phyloP scores from a whole-genome alignment of 2,329 filamentous ascomycete species.

The Endoconidiophora polonica region DNA sequence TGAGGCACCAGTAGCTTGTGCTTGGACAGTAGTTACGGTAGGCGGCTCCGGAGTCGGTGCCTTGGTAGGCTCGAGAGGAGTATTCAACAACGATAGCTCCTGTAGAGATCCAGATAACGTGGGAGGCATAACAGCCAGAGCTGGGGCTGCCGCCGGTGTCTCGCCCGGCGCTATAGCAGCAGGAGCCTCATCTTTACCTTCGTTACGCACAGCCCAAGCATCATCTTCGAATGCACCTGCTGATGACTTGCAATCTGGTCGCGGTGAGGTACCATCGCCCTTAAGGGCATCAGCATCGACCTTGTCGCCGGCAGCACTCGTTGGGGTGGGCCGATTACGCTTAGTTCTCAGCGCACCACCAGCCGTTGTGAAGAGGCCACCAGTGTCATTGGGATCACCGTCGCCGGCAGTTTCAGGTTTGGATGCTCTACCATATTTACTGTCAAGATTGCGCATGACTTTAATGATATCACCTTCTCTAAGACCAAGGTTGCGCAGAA shows the following conservation, averaged over 20 bases:
- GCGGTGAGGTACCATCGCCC: slow-evolving; percentile 22
- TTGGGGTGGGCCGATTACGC: slow-evolving; percentile 74
- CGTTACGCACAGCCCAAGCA: slow-evolving; percentile 82
- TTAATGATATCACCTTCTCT: slow-evolving; percentile 94
- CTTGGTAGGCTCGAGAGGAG: slow-evolving; percentile 36
- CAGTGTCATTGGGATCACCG: slow-evolving; percentile 36
- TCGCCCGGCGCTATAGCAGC: not conserved
- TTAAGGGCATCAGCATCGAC: slow-evolving; percentile 77
- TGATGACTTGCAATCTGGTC: slow-evolving; percentile 16
- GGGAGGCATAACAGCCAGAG: slow-evolving; percentile 18
- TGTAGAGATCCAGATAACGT: slow-evolving; percentile 45
- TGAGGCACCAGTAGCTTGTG: slow-evolving; percentile 35
- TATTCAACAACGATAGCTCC: slow-evolving; percentile 36
- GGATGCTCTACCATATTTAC: slow-evolving; percentile 50
- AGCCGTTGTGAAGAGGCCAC: slow-evolving; percentile 77
- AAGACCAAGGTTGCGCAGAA: slow-evolving; percentile 75
- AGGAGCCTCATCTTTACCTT: not conserved
- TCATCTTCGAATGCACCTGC: slow-evolving; percentile 75
- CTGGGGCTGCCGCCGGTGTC: slow-evolving; percentile 19
- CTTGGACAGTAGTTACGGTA: slow-evolving; percentile 22
- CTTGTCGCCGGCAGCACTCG: slow-evolving; percentile 70
- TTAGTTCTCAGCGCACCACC: slow-evolving; percentile 89
- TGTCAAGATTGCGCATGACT: slow-evolving; percentile 77
- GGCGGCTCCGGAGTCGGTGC: slow-evolving; percentile 18
- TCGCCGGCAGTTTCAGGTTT: slow-evolving; percentile 44